Evolutionary conservation across 2,329 filamentous ascomycete species (phyloP).

Genomic region (Aspergillus fischeri): DNA sequence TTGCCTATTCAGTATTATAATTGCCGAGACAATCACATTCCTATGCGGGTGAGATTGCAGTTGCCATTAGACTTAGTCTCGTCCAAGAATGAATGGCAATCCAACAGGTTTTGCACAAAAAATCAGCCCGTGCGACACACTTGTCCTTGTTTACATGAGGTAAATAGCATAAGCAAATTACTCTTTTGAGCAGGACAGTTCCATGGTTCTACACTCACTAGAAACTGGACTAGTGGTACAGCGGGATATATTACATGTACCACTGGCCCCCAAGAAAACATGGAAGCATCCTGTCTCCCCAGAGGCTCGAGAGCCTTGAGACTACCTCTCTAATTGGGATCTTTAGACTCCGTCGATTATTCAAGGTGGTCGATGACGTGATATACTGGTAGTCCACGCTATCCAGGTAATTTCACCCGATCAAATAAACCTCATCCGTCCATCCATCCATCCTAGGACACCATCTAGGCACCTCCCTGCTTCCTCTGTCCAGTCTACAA

Average conservation of each 20-base stretch:
- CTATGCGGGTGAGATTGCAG: not conserved
- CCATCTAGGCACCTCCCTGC: not conserved
- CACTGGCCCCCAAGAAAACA: not conserved
- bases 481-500: not conserved
- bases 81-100: not conserved
- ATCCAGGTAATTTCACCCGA: not conserved
- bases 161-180: not conserved
- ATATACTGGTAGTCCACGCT: not conserved
- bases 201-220: not conserved
- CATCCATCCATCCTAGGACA: not conserved
- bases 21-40: not conserved
- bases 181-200: not conserved
- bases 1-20: not conserved
- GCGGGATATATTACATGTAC: not conserved
- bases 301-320: not conserved
- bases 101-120: not conserved
- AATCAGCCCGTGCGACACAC: not conserved
- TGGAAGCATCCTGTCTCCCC: not conserved
- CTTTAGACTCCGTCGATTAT: not conserved
- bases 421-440: no score
- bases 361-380: not conserved
- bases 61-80: not conserved
- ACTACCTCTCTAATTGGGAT: not conserved
- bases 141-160: not conserved
- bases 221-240: not conserved